A percentile compares a stretch with the other conserved stretches of the same genome.
Conservation (phyloP, 768 basidiomycete genomes). For the Coprinopsis strossmayeri region DNA sequence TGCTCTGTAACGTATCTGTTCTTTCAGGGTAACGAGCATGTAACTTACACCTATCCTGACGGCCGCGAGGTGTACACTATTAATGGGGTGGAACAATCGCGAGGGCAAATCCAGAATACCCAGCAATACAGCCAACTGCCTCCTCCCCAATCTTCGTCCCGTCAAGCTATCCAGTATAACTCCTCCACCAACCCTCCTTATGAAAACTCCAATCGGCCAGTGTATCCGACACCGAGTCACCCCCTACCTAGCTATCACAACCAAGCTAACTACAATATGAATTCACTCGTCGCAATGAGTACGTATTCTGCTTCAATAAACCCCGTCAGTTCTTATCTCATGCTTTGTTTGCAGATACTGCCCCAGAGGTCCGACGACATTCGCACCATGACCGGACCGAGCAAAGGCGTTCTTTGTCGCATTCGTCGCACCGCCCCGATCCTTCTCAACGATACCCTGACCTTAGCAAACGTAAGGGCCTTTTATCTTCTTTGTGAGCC, state of each 20-base stretch:
- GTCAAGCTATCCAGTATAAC: background rate
- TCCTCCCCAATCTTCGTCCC: background rate
- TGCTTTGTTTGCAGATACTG: background rate
- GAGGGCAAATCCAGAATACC: constrained; percentile 9
- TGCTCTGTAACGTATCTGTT: constrained; percentile 11
- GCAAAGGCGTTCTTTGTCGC: no score
- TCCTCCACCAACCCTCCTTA: no score
- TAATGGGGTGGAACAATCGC: constrained; percentile 55
- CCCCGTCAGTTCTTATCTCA: no score
- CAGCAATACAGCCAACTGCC: background rate
- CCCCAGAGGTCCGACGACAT: background rate
- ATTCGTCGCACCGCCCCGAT: background rate
- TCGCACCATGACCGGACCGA: no score
- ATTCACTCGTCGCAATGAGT: background rate
- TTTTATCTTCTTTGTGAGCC: constrained; percentile 2
- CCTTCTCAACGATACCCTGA: background rate
- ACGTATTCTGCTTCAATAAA: no score
- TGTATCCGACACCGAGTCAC: no score
- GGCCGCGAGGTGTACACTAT: constrained; percentile 60
- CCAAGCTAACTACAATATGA: background rate
- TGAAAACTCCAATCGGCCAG: no score
- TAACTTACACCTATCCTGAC: constrained; percentile 58
- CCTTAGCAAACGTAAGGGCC: constrained; percentile 10
- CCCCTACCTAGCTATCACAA: background rate
- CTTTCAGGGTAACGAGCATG: constrained; percentile 66